phyloP scores from a whole-genome alignment of 2,329 filamentous ascomycete species.

The Stagonosporopsis tanaceti region DNA sequence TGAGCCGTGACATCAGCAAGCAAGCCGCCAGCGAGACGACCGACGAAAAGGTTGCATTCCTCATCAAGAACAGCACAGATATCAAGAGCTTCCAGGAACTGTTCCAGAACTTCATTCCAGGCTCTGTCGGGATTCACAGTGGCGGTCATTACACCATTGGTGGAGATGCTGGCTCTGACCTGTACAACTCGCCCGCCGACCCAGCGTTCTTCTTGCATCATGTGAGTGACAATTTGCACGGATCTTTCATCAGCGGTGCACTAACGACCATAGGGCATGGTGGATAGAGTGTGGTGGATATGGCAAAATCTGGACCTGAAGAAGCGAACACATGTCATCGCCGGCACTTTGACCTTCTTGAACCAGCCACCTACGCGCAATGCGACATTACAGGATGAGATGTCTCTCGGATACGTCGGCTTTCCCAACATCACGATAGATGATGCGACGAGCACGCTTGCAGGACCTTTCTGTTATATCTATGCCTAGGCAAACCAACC shows the following conservation, averaged over 20 bases:
- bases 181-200: conserved; percentile 51
- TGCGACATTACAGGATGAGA: conserved; percentile 18
- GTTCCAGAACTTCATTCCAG: not conserved
- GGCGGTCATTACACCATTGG: conserved; percentile 54
- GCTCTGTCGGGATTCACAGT: conserved; percentile 51
- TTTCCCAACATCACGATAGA: conserved; percentile 39
- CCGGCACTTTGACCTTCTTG: conserved; percentile 54
- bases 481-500: conserved; percentile 33
- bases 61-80: conserved; percentile 1
- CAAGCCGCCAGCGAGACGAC: conserved; percentile 20
- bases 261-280: conserved; percentile 28
- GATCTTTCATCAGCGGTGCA: not conserved
- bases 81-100: conserved; percentile 1
- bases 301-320: conserved; percentile 56
- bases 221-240: conserved; percentile 12
- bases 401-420: conserved; percentile 20
- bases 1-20: conserved; percentile 45
- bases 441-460: conserved; percentile 52
- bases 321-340: conserved; percentile 48
- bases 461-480: conserved; percentile 56
- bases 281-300: conserved; percentile 57
- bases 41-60: not conserved
- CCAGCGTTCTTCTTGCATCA: conserved; percentile 52
- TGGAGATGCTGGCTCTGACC: conserved; percentile 53
- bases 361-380: conserved; percentile 33